These are phyloP conservation scores for Talaromyces piceae DNA, from an alignment of 2,329 filamentous ascomycete species.

Conservation along the genomic window DNA sequence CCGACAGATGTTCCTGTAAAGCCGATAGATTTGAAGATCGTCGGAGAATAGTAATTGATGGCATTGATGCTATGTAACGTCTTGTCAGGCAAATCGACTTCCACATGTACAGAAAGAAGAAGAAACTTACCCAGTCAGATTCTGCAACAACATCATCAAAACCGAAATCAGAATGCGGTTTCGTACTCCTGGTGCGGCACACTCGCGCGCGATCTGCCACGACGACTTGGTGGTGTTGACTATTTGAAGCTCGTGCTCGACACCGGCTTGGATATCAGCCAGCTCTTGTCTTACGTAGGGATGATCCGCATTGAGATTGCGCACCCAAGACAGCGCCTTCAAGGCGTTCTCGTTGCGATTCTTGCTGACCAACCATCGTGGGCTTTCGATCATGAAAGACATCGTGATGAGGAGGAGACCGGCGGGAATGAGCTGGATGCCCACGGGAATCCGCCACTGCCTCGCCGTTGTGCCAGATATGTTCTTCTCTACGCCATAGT, in stretches of 20 bases:
- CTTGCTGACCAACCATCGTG: constrained; percentile 57
- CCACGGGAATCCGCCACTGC: constrained; percentile 54
- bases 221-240: constrained; percentile 19
- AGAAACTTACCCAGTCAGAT: constrained; percentile 47
- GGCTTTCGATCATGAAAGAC: constrained; percentile 54
- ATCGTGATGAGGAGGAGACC: constrained; percentile 53
- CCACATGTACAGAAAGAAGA: no score
- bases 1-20: constrained; percentile 41
- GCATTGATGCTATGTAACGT: constrained; percentile 53
- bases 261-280: constrained; percentile 47
- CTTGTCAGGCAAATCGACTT: no score
- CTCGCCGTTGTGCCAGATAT: constrained; percentile 31
- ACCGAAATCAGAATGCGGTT: constrained; percentile 47
- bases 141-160: constrained; percentile 44
- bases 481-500: constrained; percentile 39
- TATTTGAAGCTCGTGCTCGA: constrained; percentile 49
- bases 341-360: constrained; percentile 58
- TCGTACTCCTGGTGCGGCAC: constrained; percentile 33
- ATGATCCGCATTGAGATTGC: constrained; percentile 45
- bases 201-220: constrained; percentile 38
- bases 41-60: constrained; percentile 55
- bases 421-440: constrained; percentile 56
- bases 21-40: constrained; percentile 49
- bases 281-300: constrained; percentile 46
- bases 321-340: constrained; percentile 46